Percentiles rank a stretch among this genome's conserved stretches.
phyloP scores from a whole-genome alignment of 345 rosid species.

The Geranium brycei region DNA sequence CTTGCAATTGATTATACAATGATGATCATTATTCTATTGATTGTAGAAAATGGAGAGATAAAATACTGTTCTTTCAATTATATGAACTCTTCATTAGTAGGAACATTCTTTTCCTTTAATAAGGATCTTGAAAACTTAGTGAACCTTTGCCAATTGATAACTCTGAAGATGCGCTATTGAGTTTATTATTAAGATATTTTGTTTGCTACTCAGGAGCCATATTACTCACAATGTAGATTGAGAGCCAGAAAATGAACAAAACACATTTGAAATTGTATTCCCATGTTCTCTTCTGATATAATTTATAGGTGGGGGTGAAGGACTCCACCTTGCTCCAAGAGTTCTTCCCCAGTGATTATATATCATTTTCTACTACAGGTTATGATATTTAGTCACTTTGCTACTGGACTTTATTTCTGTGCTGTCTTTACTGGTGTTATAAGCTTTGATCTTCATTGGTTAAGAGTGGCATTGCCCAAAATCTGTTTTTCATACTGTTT shows the following conservation, averaged over 20 bases:
- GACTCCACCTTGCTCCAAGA: no score
- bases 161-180: background rate
- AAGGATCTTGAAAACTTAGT: background rate
- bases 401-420: background rate
- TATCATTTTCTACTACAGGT: background rate
- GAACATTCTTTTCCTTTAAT: no score
- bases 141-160: no score
- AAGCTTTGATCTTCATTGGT: background rate
- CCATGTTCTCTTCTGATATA: no score
- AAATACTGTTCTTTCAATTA: background rate
- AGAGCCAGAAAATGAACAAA: background rate
- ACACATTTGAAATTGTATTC: background rate
- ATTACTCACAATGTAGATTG: no score
- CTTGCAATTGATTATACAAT: background rate
- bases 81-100: background rate
- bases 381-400: background rate
- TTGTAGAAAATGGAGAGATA: background rate
- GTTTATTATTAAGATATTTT: background rate
- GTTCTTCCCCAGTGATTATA: background rate
- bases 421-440: background rate
- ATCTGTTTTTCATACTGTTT: no score
- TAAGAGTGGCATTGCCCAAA: background rate
- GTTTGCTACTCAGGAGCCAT: background rate
- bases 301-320: no score
- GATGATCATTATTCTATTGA: background rate